phyloP scores from a whole-genome alignment of 768 basidiomycete species.

The Leccinellum rugosiceps region DNA sequence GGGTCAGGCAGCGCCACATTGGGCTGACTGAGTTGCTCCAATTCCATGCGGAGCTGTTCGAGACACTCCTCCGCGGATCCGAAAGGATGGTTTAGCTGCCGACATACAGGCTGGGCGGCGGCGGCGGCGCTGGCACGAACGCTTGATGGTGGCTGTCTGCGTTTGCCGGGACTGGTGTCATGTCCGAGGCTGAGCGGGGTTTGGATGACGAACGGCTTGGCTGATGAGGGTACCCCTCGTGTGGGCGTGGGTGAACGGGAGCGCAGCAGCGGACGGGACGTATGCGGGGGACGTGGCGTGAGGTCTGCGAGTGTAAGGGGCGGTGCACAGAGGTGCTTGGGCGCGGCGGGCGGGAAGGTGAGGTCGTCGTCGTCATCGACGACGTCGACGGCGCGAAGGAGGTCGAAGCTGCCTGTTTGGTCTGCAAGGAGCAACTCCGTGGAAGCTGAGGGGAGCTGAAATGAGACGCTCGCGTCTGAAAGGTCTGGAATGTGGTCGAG shows the following conservation, averaged over 20 bases:
- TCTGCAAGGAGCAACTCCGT: slow-evolving; percentile 40
- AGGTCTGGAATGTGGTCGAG: slow-evolving; percentile 53
- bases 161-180: slow-evolving; percentile 12
- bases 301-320: slow-evolving; percentile 39
- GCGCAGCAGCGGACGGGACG: neutral
- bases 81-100: slow-evolving; percentile 6
- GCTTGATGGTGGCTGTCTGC: slow-evolving; percentile 4
- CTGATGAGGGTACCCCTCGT: slow-evolving; percentile 4
- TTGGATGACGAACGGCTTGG: slow-evolving; percentile 15
- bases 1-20: slow-evolving; percentile 6
- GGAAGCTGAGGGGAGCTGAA: slow-evolving; percentile 44
- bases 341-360: slow-evolving; percentile 35
- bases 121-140: neutral
- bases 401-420: slow-evolving; percentile 38
- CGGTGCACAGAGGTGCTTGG: slow-evolving; percentile 26
- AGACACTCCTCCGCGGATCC: slow-evolving; percentile 28
- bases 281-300: slow-evolving; percentile 35
- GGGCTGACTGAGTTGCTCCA: slow-evolving; percentile 15
- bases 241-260: slow-evolving; percentile 13
- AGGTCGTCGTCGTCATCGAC: slow-evolving; percentile 34
- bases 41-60: slow-evolving; percentile 15
- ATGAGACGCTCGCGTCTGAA: slow-evolving; percentile 41
- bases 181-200: slow-evolving; percentile 10
- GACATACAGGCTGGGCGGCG: neutral
- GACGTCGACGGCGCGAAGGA: slow-evolving; percentile 29